Conservation (phyloP, 2,329 filamentous ascomycete genomes). For the Xylaria sp. region DNA sequence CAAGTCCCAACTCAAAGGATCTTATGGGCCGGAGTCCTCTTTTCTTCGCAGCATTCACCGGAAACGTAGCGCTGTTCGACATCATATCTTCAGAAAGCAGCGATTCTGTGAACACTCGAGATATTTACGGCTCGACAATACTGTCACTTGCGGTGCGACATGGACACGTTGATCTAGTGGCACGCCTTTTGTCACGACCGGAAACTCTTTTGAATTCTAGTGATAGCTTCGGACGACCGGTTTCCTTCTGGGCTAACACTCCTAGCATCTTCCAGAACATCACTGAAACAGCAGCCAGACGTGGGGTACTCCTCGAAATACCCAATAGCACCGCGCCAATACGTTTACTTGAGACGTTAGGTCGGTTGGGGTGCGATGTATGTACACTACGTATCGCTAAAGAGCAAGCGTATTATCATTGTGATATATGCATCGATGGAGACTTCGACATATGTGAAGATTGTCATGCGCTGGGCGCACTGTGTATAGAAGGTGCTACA, state of each 20-base stretch:
- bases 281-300: not conserved
- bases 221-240: not conserved
- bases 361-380: not conserved
- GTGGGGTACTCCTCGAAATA: not conserved
- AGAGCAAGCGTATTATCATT: not conserved
- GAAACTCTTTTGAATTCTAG: not conserved
- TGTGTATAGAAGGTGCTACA: not conserved
- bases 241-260: not conserved
- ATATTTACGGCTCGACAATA: not conserved
- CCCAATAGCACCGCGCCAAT: not conserved
- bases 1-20: not conserved
- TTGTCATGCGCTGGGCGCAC: not conserved
- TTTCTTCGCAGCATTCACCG: not conserved
- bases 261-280: not conserved
- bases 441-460: slow-evolving; percentile 7
- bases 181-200: not conserved
- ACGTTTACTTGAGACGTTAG: not conserved
- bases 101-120: not conserved
- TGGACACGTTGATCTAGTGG: not conserved
- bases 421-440: not conserved
- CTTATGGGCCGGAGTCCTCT: not conserved
- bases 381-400: not conserved
- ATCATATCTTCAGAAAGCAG: not conserved
- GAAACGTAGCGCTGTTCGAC: not conserved
- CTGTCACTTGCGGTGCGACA: not conserved